Conservation (phyloP, 148 eudicot genomes). For the Vaccinium darrowii region DNA sequence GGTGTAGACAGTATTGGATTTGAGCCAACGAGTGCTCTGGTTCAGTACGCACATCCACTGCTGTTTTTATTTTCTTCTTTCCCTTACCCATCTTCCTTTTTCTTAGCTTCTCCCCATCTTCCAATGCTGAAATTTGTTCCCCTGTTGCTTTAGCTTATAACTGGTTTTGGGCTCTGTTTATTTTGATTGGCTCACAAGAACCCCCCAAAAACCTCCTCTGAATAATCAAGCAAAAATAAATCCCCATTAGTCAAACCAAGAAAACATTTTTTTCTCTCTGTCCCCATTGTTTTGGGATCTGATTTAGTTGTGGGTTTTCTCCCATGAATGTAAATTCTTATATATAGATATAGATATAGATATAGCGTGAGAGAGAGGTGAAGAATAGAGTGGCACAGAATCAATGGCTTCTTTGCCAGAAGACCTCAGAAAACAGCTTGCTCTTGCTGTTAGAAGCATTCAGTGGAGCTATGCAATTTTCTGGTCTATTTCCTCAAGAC, state of each 20-base stretch:
- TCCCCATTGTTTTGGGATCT: neutral
- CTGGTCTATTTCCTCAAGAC: conserved; percentile 58
- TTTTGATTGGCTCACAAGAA: neutral
- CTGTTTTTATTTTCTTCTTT: neutral
- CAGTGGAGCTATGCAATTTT: conserved; percentile 86
- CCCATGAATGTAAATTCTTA: neutral
- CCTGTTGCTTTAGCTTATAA: neutral
- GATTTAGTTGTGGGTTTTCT: conserved; percentile 1
- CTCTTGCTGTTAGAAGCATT: conserved; percentile 53
- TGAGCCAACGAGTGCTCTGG: neutral
- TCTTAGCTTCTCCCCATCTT: neutral
- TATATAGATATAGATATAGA: neutral
- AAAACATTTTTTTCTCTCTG: neutral
- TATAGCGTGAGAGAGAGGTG: neutral
- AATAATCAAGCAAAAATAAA: neutral
- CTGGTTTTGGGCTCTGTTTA: neutral
- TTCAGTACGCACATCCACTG: neutral
- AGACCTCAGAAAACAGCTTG: conserved; percentile 53
- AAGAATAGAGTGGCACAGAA: conserved; percentile 3
- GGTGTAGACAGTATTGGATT: neutral
- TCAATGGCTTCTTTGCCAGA: conserved; percentile 29
- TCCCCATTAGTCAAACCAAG: neutral
- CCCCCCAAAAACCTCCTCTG: neutral
- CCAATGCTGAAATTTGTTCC: conserved; percentile 7
- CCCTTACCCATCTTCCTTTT: neutral